Conservation (phyloP, 2,329 filamentous ascomycete genomes). For the Fusarium tricinctum region DNA sequence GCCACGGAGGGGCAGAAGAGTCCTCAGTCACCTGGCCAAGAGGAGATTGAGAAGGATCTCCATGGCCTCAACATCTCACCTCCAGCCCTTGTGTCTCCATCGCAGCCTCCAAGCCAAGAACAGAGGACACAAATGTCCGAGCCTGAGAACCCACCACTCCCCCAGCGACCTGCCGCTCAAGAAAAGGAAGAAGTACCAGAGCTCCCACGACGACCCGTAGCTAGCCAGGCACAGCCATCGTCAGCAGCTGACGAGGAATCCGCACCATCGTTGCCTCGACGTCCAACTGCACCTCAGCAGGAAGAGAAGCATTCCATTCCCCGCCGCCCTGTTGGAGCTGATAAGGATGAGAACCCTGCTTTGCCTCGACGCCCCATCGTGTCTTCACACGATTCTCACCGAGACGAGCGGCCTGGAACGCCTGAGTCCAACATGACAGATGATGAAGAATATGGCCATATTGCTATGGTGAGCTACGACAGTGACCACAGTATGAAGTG, state of each 20-base stretch:
- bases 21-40: slow-evolving; percentile 29
- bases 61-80: slow-evolving; percentile 50
- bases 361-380: slow-evolving; percentile 40
- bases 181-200: slow-evolving; percentile 20
- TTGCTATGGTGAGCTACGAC: slow-evolving; percentile 57
- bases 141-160: slow-evolving; percentile 36
- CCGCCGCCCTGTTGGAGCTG: slow-evolving; percentile 25
- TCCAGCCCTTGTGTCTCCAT: slow-evolving; percentile 44
- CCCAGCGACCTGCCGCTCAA: slow-evolving; percentile 18
- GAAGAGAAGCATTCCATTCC: slow-evolving; percentile 31
- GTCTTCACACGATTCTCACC: slow-evolving; percentile 11
- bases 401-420: slow-evolving; percentile 44
- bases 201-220: slow-evolving; percentile 26
- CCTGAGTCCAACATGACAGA: slow-evolving; percentile 50
- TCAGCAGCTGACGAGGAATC: background rate
- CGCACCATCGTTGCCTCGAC: slow-evolving; percentile 31
- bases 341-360: slow-evolving; percentile 27
- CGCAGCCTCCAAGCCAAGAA: slow-evolving; percentile 27
- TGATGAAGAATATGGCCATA: slow-evolving; percentile 55
- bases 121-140: slow-evolving; percentile 3
- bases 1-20: slow-evolving; percentile 24
- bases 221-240: slow-evolving; percentile 14
- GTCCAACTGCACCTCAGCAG: slow-evolving; percentile 24
- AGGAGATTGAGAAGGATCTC: slow-evolving; percentile 46
- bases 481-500: slow-evolving; percentile 36